phyloP scores from a whole-genome alignment of 2,329 filamentous ascomycete species.

The Aspergillus ibericus region DNA sequence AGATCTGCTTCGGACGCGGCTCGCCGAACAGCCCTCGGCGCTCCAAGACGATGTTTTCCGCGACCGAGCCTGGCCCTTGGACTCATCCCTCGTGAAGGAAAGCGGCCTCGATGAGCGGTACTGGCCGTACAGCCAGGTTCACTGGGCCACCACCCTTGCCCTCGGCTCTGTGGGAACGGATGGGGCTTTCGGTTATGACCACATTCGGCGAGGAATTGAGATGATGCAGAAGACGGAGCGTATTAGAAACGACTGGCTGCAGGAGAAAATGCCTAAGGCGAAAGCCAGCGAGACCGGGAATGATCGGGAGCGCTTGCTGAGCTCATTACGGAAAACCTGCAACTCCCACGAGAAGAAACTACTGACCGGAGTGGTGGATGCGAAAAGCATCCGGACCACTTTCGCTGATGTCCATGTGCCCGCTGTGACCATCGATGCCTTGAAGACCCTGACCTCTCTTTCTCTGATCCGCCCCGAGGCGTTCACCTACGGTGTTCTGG shows the following conservation, averaged over 20 bases:
- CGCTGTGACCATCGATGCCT: conserved; percentile 76
- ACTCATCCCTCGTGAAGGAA: conserved; percentile 29
- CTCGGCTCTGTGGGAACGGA: conserved; percentile 51
- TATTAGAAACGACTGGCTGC: conserved; percentile 39
- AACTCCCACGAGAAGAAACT: conserved; percentile 82
- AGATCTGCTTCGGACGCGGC: conserved; percentile 56
- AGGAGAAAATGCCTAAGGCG: conserved; percentile 34
- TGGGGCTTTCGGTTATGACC: conserved; percentile 40
- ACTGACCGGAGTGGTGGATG: conserved; percentile 76
- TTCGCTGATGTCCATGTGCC: conserved; percentile 86
- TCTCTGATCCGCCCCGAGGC: conserved; percentile 86
- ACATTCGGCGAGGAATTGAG: conserved; percentile 37
- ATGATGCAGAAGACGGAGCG: conserved; percentile 44
- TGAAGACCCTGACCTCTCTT: conserved; percentile 85
- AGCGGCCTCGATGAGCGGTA: conserved; percentile 53
- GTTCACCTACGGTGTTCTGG: conserved; percentile 93
- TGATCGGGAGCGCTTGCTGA: conserved; percentile 45
- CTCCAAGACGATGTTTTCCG: conserved; percentile 35
- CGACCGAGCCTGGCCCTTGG: conserved; percentile 32
- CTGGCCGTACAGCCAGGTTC: conserved; percentile 61
- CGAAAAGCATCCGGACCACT: conserved; percentile 77
- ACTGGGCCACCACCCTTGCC: conserved; percentile 58
- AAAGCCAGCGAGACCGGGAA: conserved; percentile 33
- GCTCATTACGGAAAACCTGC: conserved; percentile 56
- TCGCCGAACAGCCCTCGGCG: conserved; percentile 33